Evolutionary conservation across 139 green algal species (phyloP), one percentile per base, ranked within the genome.

Genomic region (Chlorella ohadii): DNA sequence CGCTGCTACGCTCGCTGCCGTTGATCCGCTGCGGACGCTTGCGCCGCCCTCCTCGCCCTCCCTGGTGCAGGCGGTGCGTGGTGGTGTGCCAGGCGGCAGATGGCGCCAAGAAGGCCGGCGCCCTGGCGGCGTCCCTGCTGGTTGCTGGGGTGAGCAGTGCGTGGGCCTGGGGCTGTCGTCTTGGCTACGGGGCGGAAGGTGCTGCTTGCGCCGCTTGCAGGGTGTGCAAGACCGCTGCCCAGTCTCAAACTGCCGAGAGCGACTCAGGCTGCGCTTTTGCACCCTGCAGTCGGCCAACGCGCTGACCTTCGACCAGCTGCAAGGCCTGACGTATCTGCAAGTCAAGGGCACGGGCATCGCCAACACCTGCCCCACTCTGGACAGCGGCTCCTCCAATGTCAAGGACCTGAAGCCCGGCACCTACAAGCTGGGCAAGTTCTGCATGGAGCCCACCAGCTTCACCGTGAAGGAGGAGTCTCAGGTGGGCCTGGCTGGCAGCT

Each of bases 331-430:
- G 82, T 99, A 99, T 93, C 88, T 98, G 57, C 96, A 99, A 91
- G 96, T 99, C 56, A 99, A 99, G 95, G 97, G 97, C 79, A 95
- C 91, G 27, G 97, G 97, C 83, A 87, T 98, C 73, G 97, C 97
- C 89, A 99, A 99, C 96, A 99, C 97, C 74, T 99, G 97, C 97
- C 94, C 97, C 34, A 93, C 97, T 27, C 88, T 99, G 56, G 89
- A 94, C 61, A 82, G 61, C 23, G 95, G 95, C 78, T 92, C 89
- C 59, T 92, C 91, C 72, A 91, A 96, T 87, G 84, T 95, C 56
- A 96, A 94, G 87, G 93, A 95, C 82, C 76, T 99, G 57, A 96
- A 97, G 92, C 70, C 94, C 31, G 96, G 97, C 82, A 93, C 90
- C 85, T 99, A 99, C 96, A 94, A 91, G 84, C 57, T 99, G 47